Evolutionary conservation across 2,329 filamentous ascomycete species (phyloP), one percentile per base, ranked within the genome.

Genomic region (Dactylellina cionopaga): DNA sequence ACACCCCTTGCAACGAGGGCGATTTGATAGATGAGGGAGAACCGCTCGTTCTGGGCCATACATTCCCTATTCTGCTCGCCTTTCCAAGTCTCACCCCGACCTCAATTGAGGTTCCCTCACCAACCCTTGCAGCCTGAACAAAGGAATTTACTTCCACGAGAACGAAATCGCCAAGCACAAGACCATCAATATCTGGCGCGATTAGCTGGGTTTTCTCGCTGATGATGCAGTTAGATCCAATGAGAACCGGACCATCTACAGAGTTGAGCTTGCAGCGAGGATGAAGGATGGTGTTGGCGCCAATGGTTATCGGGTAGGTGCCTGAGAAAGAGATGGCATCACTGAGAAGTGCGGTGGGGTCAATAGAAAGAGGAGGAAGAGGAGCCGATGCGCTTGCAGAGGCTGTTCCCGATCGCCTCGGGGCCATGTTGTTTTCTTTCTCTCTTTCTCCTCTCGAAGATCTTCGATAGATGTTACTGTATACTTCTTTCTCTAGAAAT

Each of bases 241-340:
- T 86, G 25, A 88, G 88, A 75, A 98, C 88, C 43, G 92, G 89
- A 3, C 92, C 92, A 55, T 89, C 85, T 65, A 88, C 88, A 6
- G 94, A 90, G 77, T 92, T 90, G 64, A 97, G 85, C 74, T 89
- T 88, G 13, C 89, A 87, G 51, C 93, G 91, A 0, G 95, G 93
- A 78, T 98, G 94, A n/a, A 99, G 82, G 5, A 97, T 86, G 2
- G 88, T 89, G 78, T 92, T 89, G 22, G 90, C 85, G 64, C 89
- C 89, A 74, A 98, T 88, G 44, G 87, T 89, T 74, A 99, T 91
- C 1, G 88, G 89, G 79, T 96, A 86, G 1, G 86, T 88, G 75
- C 95, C 95, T 15, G 83, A 87, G 15, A 90, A 81, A 15, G 86
- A 81, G 9, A 88, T 87, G 68, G 85, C 85, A 75, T 89, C 87